Evolutionary conservation across 2,329 filamentous ascomycete species (phyloP), one percentile per base, ranked within the genome.

Genomic region (Blastomyces parvus): DNA sequence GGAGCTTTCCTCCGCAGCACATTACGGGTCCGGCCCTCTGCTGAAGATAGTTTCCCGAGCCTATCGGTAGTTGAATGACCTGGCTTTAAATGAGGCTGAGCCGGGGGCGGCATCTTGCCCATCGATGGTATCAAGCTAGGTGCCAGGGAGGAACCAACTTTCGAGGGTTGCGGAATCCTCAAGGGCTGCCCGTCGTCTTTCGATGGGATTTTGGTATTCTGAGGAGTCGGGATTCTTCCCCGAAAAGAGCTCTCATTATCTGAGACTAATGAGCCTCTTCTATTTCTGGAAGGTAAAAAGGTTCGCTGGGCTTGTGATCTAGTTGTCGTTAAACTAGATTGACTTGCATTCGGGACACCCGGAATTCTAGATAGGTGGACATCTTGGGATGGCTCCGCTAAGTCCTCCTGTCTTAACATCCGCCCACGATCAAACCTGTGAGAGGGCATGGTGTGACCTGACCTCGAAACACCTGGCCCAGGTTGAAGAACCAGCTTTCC

Each of bases 1-100:
- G 77, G 74, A 44, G 75, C 73, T 66, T 74, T 79, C 62, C 77
- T 72, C 62, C 77, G 74, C 59, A 79, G 69, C 62, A 78, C 71
- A 66, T 79, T 78, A 58, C 74, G 72, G 50, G 70, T 67, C 55
- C 70, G 70, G 65, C 70, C 70, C 33, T 67, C 66, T 6, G 67
- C 63, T 56, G 66, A 61, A 6, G 63, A 61, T 60, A 66, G 66
- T 44, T 67, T 66, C 38, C 59, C 59, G 2, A 13, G 22, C 9
- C 33, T 64, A 52, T 38, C 40, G 3, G 57, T 22, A 22, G 36
- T 25, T 46, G 46, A 7, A 9, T 11, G 13, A 7, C 8, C 59
- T 55, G 22, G 22, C 46, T 38, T 61, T 8, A n/a, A 30, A 17
- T 52, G 59, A 40, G 17, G 13, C 1, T 61, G 59, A 25, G 46